Evolutionary conservation across 352 stramenopile species (phyloP).

Genomic region (Phytophthora tentaculata): DNA sequence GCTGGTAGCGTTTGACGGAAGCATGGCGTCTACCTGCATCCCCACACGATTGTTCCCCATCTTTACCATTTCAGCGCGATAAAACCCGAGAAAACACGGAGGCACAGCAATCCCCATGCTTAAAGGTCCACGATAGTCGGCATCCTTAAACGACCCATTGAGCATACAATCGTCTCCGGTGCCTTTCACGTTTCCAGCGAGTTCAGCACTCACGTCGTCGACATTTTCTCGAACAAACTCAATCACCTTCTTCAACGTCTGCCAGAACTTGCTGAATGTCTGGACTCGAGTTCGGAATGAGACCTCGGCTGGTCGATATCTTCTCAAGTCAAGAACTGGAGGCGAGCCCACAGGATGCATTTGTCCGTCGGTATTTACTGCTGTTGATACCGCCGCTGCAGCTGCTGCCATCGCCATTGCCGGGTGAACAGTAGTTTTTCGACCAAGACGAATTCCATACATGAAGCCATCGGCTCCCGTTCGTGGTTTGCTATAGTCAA

Average conservation of each 20-base stretch:
- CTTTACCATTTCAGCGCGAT: conserved; percentile 56
- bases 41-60: conserved; percentile 52
- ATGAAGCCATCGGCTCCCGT: conserved; percentile 55
- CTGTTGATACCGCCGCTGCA: conserved; percentile 32
- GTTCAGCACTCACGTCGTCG: conserved; percentile 55
- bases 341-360: conserved; percentile 24
- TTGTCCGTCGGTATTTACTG: conserved; percentile 20
- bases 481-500: conserved; percentile 67
- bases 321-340: conserved; percentile 49
- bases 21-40: conserved; percentile 63
- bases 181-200: conserved; percentile 55
- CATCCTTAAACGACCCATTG: conserved; percentile 65
- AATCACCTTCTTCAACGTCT: conserved; percentile 54
- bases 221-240: conserved; percentile 69
- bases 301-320: conserved; percentile 50
- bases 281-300: conserved; percentile 57
- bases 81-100: conserved; percentile 63
- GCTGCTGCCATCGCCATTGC: conserved; percentile 36
- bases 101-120: conserved; percentile 56
- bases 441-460: conserved; percentile 78
- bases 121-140: conserved; percentile 61
- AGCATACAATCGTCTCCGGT: conserved; percentile 61
- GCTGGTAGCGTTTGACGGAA: conserved; percentile 31
- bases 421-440: conserved; percentile 51
- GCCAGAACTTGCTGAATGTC: conserved; percentile 66